These are phyloP conservation scores for Pseudogymnoascus sp. DNA, from an alignment of 2,329 filamentous ascomycete species.

Conservation along the genomic window DNA sequence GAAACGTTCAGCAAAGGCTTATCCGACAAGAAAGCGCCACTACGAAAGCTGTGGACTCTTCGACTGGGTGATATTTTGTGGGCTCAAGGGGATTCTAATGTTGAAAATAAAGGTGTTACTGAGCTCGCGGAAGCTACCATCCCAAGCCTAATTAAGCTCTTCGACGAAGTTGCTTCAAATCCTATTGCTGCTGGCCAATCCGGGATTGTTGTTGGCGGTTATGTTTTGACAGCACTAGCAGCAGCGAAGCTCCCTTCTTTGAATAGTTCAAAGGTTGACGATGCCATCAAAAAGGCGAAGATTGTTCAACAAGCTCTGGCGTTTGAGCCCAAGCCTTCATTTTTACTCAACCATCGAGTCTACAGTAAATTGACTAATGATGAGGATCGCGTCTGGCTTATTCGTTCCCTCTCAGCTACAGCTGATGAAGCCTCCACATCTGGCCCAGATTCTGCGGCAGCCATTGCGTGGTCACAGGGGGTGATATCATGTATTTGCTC, in stretches of 20 bases:
- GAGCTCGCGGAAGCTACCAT: conserved; percentile 48
- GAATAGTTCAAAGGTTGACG: conserved; percentile 47
- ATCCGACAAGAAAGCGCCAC: conserved; percentile 72
- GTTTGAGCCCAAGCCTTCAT: conserved; percentile 74
- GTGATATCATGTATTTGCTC: conserved; percentile 73
- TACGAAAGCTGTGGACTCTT: conserved; percentile 74
- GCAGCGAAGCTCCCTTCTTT: conserved; percentile 46
- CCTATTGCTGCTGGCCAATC: conserved; percentile 72
- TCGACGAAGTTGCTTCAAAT: conserved; percentile 72
- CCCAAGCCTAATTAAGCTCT: conserved; percentile 57
- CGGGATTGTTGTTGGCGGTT: conserved; percentile 73
- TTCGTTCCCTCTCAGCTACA: conserved; percentile 60
- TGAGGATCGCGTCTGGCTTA: conserved; percentile 73
- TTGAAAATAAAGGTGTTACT: conserved; percentile 41
- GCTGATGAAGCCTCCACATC: conserved; percentile 42
- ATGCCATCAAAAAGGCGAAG: conserved; percentile 54
- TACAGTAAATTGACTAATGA: conserved; percentile 71
- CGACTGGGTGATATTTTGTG: conserved; percentile 65
- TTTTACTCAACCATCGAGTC: conserved; percentile 74
- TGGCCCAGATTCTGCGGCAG: conserved; percentile 43
- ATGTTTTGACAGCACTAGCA: conserved; percentile 62
- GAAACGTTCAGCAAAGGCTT: conserved; percentile 76
- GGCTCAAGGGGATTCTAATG: conserved; percentile 40
- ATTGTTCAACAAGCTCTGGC: conserved; percentile 60
- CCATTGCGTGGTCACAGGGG: conserved; percentile 72